These are phyloP conservation scores for Trichopus zeylanicus DNA, from an alignment of 116 monocot genomes.

Conservation along the genomic window DNA sequence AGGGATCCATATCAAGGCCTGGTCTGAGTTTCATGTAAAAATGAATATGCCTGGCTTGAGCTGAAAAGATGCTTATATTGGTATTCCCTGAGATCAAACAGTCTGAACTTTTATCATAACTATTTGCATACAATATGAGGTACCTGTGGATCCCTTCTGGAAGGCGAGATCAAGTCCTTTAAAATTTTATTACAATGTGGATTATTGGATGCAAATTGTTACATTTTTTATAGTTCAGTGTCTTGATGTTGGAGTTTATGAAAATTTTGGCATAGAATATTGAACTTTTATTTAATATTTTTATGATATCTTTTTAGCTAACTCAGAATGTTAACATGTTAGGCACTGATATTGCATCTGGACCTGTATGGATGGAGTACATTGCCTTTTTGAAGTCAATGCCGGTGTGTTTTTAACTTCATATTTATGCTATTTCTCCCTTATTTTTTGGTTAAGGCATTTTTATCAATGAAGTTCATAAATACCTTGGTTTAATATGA, in stretches of 20 bases:
- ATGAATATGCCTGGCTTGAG: too few relatives aligned
- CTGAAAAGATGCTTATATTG: too few relatives aligned
- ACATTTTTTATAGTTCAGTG: too few relatives aligned
- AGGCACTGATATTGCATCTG: constrained; percentile 90
- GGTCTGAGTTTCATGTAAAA: too few relatives aligned
- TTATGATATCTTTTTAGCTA: neutral
- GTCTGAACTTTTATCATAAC: too few relatives aligned
- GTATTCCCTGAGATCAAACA: too few relatives aligned
- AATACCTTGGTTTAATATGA: neutral
- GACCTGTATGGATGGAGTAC: constrained; percentile 98
- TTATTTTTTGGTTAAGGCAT: neutral
- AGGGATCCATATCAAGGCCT: too few relatives aligned
- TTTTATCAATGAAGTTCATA: neutral
- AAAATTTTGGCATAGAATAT: neutral
- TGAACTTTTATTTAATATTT: neutral
- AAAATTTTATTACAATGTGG: too few relatives aligned
- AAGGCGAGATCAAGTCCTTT: too few relatives aligned
- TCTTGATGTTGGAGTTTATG: neutral
- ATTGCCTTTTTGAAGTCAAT: constrained; percentile 87
- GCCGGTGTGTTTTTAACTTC: constrained; percentile 37
- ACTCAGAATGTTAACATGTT: constrained; percentile 10
- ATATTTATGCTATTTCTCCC: neutral
- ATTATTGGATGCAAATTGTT: too few relatives aligned
- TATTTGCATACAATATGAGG: too few relatives aligned
- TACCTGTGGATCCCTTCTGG: too few relatives aligned